A percentile compares a stretch with the other conserved stretches of the same genome.
phyloP scores from a whole-genome alignment of 2,329 filamentous ascomycete genomes.

The Trichoderma asperellum region DNA sequence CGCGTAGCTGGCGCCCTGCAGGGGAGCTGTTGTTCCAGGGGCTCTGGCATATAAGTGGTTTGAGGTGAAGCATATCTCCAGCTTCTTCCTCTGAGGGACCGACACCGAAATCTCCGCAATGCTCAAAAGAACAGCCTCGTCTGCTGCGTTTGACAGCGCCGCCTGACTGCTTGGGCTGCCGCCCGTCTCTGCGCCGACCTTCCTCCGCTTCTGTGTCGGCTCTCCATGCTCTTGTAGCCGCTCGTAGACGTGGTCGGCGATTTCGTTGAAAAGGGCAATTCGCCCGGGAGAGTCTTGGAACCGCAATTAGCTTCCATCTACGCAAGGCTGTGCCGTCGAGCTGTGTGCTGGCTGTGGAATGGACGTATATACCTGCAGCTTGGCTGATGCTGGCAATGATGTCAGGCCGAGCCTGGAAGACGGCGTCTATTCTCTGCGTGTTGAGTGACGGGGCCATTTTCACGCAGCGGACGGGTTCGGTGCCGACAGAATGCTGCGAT shows the following conservation, averaged over 20 bases:
- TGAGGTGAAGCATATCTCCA: constrained; percentile 65
- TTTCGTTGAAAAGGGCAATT: constrained; percentile 60
- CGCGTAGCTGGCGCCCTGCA: constrained; percentile 59
- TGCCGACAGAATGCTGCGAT: neutral
- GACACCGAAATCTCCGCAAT: constrained; percentile 70
- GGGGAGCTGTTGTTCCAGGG: constrained; percentile 55
- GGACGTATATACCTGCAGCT: constrained; percentile 53
- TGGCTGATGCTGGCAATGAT: constrained; percentile 57
- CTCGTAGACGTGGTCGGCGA: constrained; percentile 55
- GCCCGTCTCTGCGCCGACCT: constrained; percentile 50
- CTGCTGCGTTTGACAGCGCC: constrained; percentile 46
- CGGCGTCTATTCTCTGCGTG: constrained; percentile 51
- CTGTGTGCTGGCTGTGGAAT: neutral
- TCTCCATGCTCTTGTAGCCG: constrained; percentile 48
- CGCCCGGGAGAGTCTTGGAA: constrained; percentile 54
- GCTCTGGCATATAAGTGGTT: constrained; percentile 62
- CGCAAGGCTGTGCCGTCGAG: neutral
- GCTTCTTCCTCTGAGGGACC: constrained; percentile 70
- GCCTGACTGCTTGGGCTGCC: constrained; percentile 32
- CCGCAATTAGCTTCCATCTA: neutral
- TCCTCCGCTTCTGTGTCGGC: constrained; percentile 57
- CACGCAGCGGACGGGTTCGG: neutral
- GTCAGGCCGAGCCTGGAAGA: constrained; percentile 61
- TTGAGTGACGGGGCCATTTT: constrained; percentile 53
- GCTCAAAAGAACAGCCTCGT: constrained; percentile 59